Evolutionary conservation across 352 stramenopile species (phyloP), one percentile per base, ranked within the genome.

Genomic region (Pythium rishiriense): DNA sequence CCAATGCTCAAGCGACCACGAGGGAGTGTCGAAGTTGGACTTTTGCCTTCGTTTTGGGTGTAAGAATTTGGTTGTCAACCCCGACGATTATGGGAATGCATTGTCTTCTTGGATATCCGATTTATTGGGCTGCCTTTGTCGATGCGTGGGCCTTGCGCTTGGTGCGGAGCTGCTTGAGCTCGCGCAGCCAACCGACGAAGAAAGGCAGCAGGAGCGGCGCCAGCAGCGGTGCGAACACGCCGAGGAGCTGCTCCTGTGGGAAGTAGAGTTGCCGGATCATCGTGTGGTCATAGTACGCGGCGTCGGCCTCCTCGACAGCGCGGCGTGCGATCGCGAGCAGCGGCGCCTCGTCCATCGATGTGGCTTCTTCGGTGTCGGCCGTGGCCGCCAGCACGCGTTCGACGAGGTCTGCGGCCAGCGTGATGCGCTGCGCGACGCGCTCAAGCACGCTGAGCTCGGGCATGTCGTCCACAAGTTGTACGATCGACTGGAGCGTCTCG

Each of bases 391-490:
- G 58, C 29, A 91, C 82, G 28, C 66, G 54, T 55, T 93, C 79
- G 8, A 93, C 58, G 41, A 80, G 62, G 7, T 72, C 62, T 7
- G 91, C 60, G 0, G 85, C 79, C 17, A 55, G 72, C 33, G 72
- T 61, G 41, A 94, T 83, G 57, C 77, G 79, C 35, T 69, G 60
- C 63, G 88, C 74, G 12, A 92, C 81, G 47, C 81, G 82, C 43
- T 82, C 65, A 6, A 90, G 57, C 22, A 94, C 85, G 29, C 75
- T 90, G 64, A 94, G 78, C 62, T 94, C 73, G 12, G 83, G 71
- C 65, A 94, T 84, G 25, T 81, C 70, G 26, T 75, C 69, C 25
- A 94, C 83, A 4, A 94, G 78, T 53, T 85, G 60, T 42, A 87
- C 73, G 42, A 87, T 90, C 24, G 85, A 93, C 58, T 84, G 78